Evolutionary conservation across 805 yeast genomes (phyloP), one percentile per base, ranked within the genome.

Genomic region (Lachancea lanzarotensis): DNA sequence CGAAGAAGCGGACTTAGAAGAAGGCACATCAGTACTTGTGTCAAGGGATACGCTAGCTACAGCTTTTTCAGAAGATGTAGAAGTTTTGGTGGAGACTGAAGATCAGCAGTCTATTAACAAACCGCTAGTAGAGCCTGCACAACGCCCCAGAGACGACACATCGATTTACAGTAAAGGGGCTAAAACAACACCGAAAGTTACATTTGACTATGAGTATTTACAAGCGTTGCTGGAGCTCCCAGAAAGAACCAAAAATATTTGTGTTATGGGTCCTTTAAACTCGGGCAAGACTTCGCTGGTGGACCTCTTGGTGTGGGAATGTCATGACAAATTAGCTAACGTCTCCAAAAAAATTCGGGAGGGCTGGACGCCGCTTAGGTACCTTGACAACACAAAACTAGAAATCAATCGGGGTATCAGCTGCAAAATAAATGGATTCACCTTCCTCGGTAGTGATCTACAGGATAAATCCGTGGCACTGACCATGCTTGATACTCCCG

Each of bases 401-500:
- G 98, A 91, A 54, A 63, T 73, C 1, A 79, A 79, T 35, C 68
- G 96, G 48, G 90, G 89, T 0, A 51, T 87, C 5, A 71, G 95
- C 1, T 71, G 87, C 13, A 81, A 81, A 53, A 42, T 82, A 1
- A 66, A 82, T 1, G 80, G 87, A 0, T 71, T 84, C 51, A 68
- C 91, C 0, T 52, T 86, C 9, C 59, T 90, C 6, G 60, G 82
- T 13, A 76, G 74, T 0, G 78, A 78, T 56, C 49, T 76, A 25
- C 65, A 65, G 13, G 75, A 71, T 1, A 77, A 75, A 49, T 81
- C 95, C 0, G 63, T 68, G 15, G 76, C 78, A 0, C 54, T 81
- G 17, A 86, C 84, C 55, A 49, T 90, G 0, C 52, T 88, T 0
- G 99, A 95, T 56, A 71, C 95, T 0, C 99, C 99, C 0, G 99